These are phyloP conservation scores for Barbarea vulgaris DNA, from an alignment of 345 rosid species.

Conservation along the genomic window DNA sequence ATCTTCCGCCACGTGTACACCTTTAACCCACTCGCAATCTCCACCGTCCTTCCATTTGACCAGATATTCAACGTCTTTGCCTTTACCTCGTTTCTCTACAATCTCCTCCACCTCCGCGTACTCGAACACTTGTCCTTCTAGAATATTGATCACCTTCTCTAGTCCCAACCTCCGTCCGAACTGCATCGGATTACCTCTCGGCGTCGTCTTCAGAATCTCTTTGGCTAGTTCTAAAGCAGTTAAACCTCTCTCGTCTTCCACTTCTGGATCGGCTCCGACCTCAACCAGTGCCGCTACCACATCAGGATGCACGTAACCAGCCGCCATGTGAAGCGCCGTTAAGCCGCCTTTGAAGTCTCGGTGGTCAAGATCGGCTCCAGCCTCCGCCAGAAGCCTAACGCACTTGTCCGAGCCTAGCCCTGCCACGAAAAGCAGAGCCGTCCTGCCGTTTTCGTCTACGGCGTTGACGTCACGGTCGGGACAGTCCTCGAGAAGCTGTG, in stretches of 20 bases:
- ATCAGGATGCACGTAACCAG: conserved; percentile 79
- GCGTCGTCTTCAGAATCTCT: conserved; percentile 70
- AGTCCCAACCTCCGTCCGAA: conserved; percentile 76
- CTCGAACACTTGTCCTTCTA: conserved; percentile 68
- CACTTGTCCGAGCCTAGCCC: conserved; percentile 85
- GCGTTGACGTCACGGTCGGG: conserved; percentile 69
- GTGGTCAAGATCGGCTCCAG: conserved; percentile 67
- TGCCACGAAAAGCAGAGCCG: conserved; percentile 78
- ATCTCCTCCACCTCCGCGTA: conserved; percentile 84
- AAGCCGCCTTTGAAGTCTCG: conserved; percentile 72
- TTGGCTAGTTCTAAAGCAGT: conserved; percentile 72
- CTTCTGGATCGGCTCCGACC: conserved; percentile 73
- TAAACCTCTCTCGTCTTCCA: conserved; percentile 65
- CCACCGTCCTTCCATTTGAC: conserved; percentile 86
- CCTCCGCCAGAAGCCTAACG: conserved; percentile 67
- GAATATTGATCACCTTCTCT: conserved; percentile 55
- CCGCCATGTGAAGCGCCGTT: conserved; percentile 91
- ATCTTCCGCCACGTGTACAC: conserved; percentile 64
- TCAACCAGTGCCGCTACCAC: conserved; percentile 60
- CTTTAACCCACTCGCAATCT: conserved; percentile 80
- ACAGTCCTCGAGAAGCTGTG: conserved; percentile 43
- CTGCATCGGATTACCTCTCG: conserved; percentile 81
- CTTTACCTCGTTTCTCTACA: conserved; percentile 81
- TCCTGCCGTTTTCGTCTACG: conserved; percentile 78
- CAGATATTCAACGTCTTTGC: conserved; percentile 66